phyloP scores from a whole-genome alignment of 352 stramenopile species.

The Phytophthora litchii region DNA sequence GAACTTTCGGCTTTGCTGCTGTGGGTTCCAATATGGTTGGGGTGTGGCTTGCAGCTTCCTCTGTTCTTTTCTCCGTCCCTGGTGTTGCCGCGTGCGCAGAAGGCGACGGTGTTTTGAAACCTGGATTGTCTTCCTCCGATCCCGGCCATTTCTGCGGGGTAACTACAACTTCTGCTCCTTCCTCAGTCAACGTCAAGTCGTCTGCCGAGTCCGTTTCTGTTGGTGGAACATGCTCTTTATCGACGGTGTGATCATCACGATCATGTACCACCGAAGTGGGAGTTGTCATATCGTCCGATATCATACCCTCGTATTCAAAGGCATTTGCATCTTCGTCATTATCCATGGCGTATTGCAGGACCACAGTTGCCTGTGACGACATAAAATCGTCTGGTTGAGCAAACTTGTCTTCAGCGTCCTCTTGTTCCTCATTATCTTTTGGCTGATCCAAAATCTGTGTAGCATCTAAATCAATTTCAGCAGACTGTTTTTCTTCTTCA shows the following conservation, averaged over 20 bases:
- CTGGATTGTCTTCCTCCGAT: slow-evolving; percentile 2
- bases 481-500: slow-evolving; percentile 9
- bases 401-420: slow-evolving; percentile 13
- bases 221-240: not conserved
- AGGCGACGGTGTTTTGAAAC: slow-evolving; percentile 21
- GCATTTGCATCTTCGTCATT: slow-evolving; percentile 35
- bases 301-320: slow-evolving; percentile 39
- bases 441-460: slow-evolving; percentile 19
- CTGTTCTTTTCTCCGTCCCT: slow-evolving; percentile 16
- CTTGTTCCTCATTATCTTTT: slow-evolving; percentile 6
- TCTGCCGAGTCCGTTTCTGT: slow-evolving; percentile 4
- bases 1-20: not conserved
- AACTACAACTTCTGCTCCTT: slow-evolving; percentile 5
- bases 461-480: slow-evolving; percentile 12
- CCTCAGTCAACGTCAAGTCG: slow-evolving; percentile 8
- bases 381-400: slow-evolving; percentile 16
- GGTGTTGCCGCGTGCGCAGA: slow-evolving; percentile 17
- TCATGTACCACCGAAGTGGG: not conserved
- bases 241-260: not conserved
- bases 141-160: slow-evolving; percentile 16
- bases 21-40: not conserved
- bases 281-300: slow-evolving; percentile 21
- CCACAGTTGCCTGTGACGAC: slow-evolving; percentile 39
- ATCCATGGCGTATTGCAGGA: slow-evolving; percentile 30
- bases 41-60: not conserved